Evolutionary conservation across 2,329 filamentous ascomycete genomes (phyloP), one percentile per base, ranked within the genome.

Genomic region (Neonectria punicea): DNA sequence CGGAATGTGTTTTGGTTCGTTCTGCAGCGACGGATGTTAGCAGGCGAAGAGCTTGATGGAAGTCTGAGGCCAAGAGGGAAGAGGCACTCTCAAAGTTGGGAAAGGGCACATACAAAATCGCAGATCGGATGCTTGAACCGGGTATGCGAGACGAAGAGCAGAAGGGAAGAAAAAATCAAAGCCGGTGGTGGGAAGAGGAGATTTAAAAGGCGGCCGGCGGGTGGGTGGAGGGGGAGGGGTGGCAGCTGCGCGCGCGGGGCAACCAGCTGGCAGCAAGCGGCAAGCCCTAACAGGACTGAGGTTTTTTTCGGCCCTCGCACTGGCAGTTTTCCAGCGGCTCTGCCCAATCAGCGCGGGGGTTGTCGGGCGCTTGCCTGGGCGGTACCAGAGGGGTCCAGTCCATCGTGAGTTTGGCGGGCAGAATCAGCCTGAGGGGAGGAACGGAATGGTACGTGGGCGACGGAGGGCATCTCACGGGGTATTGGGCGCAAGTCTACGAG

Each of bases 81-180:
- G 55, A 59, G 61, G 46, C 54, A 56, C 55, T 60, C 56, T 49
- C 14, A 50, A 53, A 25, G 43, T 16, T 39, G 55, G 47, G 60
- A 63, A 58, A 63, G 58, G 58, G 67, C 55, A 76, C 77, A 61
- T 77, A 79, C 78, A 77, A 76, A 80, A 73, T 80, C 78, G 79
- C 79, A 80, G 79, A 74, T 79, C 77, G 79, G 79, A 79, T 79
- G 79, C 79, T 80, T 80, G 78, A 80, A 80, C 79, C 78, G 77
- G 79, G 79, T 81, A 80, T 81, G 79, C 79, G 78, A 79, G 79
- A 80, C 78, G 76, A 80, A 73, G 79, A 80, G 77, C 76, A 75
- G 73, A 79, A 78, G 75, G 69, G 70, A 74, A 77, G 68, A 78
- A 80, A 78, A 76, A 70, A 73, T 70, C 53, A 75, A 79, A 75